Percentiles rank a stretch among this genome's conserved stretches.
These are phyloP conservation scores for Rosa hybrid DNA, from an alignment of 331 rosid genomes.

Conservation along the genomic window DNA sequence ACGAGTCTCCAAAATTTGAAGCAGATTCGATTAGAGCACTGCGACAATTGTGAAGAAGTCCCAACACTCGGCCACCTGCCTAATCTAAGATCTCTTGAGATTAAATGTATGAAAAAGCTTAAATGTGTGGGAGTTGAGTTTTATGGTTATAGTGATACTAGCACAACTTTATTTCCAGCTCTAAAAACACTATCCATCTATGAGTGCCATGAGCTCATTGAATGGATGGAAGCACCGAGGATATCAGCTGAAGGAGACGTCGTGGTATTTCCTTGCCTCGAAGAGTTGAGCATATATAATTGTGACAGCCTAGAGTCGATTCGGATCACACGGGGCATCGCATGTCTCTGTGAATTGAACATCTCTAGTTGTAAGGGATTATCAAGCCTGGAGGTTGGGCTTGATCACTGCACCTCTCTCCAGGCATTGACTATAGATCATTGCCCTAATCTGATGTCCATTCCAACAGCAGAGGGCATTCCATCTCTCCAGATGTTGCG, in stretches of 20 bases:
- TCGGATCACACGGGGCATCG: too few relatives aligned
- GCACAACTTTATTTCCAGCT: background rate
- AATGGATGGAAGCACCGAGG: background rate
- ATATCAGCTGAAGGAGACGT: background rate
- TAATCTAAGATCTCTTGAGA: background rate
- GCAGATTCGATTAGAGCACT: background rate
- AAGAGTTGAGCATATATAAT: background rate
- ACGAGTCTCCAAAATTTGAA: background rate
- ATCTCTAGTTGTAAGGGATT: too few relatives aligned
- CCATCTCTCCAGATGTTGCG: too few relatives aligned
- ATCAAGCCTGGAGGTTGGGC: too few relatives aligned
- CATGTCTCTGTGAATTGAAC: too few relatives aligned
- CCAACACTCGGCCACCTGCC: background rate
- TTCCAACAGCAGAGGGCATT: too few relatives aligned
- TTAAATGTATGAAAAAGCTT: background rate
- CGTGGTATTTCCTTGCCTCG: background rate
- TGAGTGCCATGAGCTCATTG: fast-evolving
- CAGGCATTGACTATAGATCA: too few relatives aligned
- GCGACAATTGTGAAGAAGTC: background rate
- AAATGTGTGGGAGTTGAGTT: background rate
- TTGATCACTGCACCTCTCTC: too few relatives aligned
- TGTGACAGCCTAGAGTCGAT: background rate
- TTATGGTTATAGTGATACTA: background rate
- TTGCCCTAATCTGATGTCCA: too few relatives aligned
- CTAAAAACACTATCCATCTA: background rate